These are phyloP conservation scores for Scedosporium apiospermum DNA, from an alignment of 2,329 filamentous ascomycete species.

Conservation along the genomic window DNA sequence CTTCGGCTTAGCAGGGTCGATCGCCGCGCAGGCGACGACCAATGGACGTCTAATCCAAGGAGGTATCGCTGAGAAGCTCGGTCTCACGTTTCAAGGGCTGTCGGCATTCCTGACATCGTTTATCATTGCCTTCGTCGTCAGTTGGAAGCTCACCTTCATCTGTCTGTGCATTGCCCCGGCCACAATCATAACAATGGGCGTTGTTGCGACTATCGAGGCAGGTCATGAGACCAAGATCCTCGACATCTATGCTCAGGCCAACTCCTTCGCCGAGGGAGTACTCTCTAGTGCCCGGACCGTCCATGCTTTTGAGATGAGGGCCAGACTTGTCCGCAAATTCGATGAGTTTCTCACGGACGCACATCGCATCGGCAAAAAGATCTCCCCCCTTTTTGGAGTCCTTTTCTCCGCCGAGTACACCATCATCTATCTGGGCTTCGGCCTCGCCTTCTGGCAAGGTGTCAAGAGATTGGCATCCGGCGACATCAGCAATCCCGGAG, in stretches of 20 bases:
- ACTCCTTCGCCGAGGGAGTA: constrained; percentile 39
- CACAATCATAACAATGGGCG: constrained; percentile 30
- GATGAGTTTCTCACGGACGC: constrained; percentile 31
- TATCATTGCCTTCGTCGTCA: constrained; percentile 28
- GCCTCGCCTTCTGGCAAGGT: constrained; percentile 42
- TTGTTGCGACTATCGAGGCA: constrained; percentile 13
- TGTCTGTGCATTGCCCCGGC: constrained; percentile 35
- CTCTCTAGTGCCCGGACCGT: constrained; percentile 39
- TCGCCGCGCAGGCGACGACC: constrained; percentile 36
- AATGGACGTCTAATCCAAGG: constrained; percentile 35
- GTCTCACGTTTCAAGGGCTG: constrained; percentile 27
- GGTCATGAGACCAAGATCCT: constrained; percentile 12
- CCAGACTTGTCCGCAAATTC: constrained; percentile 31
- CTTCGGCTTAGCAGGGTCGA: constrained; percentile 26
- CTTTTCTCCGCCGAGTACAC: constrained; percentile 37
- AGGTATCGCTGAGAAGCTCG: constrained; percentile 36
- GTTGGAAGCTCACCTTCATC: constrained; percentile 33
- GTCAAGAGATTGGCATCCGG: constrained; percentile 33
- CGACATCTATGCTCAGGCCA: constrained; percentile 31
- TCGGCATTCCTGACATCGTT: constrained; percentile 30
- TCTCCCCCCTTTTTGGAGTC: constrained; percentile 31
- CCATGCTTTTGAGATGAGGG: constrained; percentile 40
- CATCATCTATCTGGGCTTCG: constrained; percentile 36
- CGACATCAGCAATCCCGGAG: constrained; percentile 33
- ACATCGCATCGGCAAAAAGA: constrained; percentile 27